Evolutionary conservation across 2,329 filamentous ascomycete genomes (phyloP).

Genomic region (Ilyonectria destructans): DNA sequence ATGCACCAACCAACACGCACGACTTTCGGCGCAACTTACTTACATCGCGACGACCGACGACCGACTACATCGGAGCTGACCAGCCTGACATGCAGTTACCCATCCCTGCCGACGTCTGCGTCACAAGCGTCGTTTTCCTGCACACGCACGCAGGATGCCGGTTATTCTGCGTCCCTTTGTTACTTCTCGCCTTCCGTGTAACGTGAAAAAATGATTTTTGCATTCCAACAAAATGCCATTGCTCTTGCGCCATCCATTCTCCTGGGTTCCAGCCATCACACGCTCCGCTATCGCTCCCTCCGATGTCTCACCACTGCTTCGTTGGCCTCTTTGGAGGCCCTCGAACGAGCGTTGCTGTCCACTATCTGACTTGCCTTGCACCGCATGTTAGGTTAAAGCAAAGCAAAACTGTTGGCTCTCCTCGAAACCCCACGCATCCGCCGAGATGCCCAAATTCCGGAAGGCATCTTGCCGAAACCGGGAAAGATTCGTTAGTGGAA

Average conservation of each 20-base stretch:
- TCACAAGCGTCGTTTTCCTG: conserved; percentile 24
- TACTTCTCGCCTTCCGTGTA: neutral
- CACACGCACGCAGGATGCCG: conserved; percentile 18
- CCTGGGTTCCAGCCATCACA: conserved; percentile 2
- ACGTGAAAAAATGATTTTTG: conserved; percentile 13
- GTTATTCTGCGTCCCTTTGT: conserved; percentile 6
- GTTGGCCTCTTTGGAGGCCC: conserved; percentile 6
- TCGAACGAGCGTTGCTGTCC: neutral
- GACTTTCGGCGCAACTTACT: neutral
- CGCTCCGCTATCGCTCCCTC: conserved; percentile 13
- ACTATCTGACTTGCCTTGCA: conserved; percentile 18
- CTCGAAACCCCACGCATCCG: conserved; percentile 1
- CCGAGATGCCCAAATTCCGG: neutral
- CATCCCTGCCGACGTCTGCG: conserved; percentile 21
- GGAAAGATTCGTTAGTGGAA: conserved; percentile 1
- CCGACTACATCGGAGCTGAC: neutral
- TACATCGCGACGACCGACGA: no score
- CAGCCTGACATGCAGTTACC: conserved; percentile 11
- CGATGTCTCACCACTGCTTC: conserved; percentile 13
- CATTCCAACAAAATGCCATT: conserved; percentile 24
- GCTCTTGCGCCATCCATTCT: conserved; percentile 15
- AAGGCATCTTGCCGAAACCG: conserved; percentile 1
- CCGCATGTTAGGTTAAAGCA: neutral
- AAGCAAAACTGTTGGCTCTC: neutral
- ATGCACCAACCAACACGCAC: neutral